Base-by-base conservation (phyloP, 1,284 basidiomycete genomes). In the Melampsora larici-populina region DNA sequence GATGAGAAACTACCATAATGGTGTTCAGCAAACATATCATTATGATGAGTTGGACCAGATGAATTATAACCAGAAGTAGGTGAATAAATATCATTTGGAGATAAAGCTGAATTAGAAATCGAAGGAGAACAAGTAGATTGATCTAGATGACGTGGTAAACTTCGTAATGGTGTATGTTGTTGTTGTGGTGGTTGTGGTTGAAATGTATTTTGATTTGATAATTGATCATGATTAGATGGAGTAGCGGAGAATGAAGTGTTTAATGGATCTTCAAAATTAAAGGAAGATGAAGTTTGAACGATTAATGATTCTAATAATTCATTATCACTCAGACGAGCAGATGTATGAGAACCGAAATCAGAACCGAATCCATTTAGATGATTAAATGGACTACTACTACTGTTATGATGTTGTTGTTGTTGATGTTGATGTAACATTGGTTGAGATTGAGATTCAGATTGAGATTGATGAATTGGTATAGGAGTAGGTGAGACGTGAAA, bases 1-100 rank as follows among this genome's bases (percentile, higher is more conserved):
- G 33, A 36, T n/a, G 21, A n/a, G 48, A 48, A 48, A 9, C 31
- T 33, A 68, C 43, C 43, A 18, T 24, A 68, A 43, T 48, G 15
- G 9, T 21, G 29, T 40, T 48, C 43, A 40, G 43, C 26, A 26
- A 68, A 33, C 24, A 68, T 46, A 26, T 40, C 33, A 13, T 26
- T 43, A 6, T 40, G 15, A 40, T 21, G 29, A n/a, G 15, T 26
- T 6, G 66, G 24, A 17, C 7, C 33, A 21, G 36, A 18, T 15
- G 26, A 40, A 68, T n/a, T 68, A 6, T 24, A 68, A 68, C 9
- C 24, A 9, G 55, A 60, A 26, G 11, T 40, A 40, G 33, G 33
- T 68, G 36, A 48, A 68, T 68, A 40, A 15, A 68, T 48, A 40
- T 68, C 36, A 46, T 13, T 29, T 40, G 63, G 66, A 46, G 66